Evolutionary conservation across 2,329 filamentous ascomycete genomes (phyloP), one percentile per base, ranked within the genome.

Genomic region (Fusarium sulawesiense): DNA sequence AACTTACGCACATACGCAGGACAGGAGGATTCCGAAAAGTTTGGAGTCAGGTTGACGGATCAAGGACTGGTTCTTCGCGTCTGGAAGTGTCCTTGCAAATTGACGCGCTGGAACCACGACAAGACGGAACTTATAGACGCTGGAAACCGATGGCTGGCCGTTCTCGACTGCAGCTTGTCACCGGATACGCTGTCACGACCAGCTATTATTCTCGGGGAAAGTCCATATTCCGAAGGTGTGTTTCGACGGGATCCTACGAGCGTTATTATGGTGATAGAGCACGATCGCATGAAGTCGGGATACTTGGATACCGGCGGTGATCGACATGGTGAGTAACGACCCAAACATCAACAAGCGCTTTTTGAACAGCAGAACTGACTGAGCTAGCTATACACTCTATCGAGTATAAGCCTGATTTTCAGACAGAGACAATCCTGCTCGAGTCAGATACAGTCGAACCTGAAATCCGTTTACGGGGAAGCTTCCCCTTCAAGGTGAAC

Each of bases 151-250:
- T 75, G 71, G 73, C 32, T 75, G 5, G 73, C 73, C 12, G 73
- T 75, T 46, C 73, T 75, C n/a, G 73, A 75, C 62, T 75, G 73
- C 62, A 75, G 73, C 46, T 18, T 75, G 56, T 75, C 73, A 11
- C 65, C 72, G 4, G 73, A 75, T 56, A 75, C 73, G 27, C 45
- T 75, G 45, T 73, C 73, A 32, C 62, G 73, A 18, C 73, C 73
- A 29, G 73, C 73, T 7, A 71, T 75, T 34, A 64, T 75, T 27
- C 70, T 75, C 14, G 63, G 73, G 18, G 68, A 73, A 56, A 73
- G 72, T 20, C 67, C 67, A 32, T 67, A 60, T 44, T 60, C 72
- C 5, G 63, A 60, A 25, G 64, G 72, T 25, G 65, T 66, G 6
- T 75, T 68, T 25, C 60, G 73, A 40, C 60, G 73, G 51, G 61